Evolutionary conservation across 805 yeast species (phyloP).

Genomic region (Spathaspora passalidarum): DNA sequence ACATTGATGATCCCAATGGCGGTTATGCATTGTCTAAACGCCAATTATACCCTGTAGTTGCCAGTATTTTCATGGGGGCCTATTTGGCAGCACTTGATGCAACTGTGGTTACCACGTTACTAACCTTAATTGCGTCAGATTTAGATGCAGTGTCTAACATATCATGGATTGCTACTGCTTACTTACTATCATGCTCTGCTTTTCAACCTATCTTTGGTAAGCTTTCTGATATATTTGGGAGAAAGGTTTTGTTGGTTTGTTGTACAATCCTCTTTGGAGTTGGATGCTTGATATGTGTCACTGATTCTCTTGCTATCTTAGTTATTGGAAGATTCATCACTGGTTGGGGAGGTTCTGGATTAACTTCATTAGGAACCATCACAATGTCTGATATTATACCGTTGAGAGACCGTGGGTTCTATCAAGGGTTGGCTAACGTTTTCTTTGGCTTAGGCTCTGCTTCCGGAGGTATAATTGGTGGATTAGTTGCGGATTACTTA

Average conservation of each 20-base stretch:
- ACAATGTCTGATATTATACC: constrained; percentile 76
- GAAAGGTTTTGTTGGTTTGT: constrained; percentile 49
- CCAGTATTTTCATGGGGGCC: constrained; percentile 34
- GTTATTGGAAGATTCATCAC: constrained; percentile 67
- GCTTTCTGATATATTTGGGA: constrained; percentile 68
- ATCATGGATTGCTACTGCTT: constrained; percentile 74
- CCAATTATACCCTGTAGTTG: constrained; percentile 27
- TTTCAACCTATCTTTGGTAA: constrained; percentile 75
- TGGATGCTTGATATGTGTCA: constrained; percentile 55
- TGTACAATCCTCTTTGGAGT: constrained; percentile 56
- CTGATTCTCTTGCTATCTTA: constrained; percentile 45
- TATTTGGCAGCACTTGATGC: constrained; percentile 66
- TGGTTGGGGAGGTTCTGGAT: constrained; percentile 92
- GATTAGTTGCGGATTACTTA: constrained; percentile 50
- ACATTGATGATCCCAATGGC: constrained; percentile 13
- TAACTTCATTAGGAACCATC: constrained; percentile 71
- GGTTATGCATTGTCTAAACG: constrained; percentile 29
- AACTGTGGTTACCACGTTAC: constrained; percentile 64
- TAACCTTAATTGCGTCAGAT: constrained; percentile 67
- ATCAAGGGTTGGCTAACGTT: constrained; percentile 79
- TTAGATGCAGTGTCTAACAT: constrained; percentile 59
- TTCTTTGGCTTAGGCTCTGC: constrained; percentile 69
- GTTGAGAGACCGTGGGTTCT: constrained; percentile 71
- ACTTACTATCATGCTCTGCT: constrained; percentile 64
- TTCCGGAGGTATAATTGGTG: constrained; percentile 46